A percentile compares a stretch with the other conserved stretches of the same genome.
phyloP scores from a whole-genome alignment of 2,329 filamentous ascomycete genomes.

The Colletotrichum incanum region DNA sequence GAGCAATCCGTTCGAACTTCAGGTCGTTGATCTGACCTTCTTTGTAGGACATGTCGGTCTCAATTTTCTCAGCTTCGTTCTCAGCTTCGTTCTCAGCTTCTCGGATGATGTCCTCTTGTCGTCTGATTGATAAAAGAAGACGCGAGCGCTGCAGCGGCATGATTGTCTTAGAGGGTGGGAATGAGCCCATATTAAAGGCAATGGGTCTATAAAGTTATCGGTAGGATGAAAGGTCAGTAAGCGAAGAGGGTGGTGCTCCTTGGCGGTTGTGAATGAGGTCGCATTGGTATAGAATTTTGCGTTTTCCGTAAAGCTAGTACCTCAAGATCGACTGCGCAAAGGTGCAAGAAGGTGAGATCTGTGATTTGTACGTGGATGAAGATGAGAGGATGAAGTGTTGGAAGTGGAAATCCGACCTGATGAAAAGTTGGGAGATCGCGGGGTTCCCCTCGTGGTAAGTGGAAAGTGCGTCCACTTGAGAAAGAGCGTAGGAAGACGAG shows the following conservation, averaged over 20 bases:
- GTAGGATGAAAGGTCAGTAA: background rate
- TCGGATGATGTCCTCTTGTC: background rate
- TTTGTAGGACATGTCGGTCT: slow-evolving; percentile 32
- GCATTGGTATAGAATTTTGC: background rate
- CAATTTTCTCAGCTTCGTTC: slow-evolving; percentile 17
- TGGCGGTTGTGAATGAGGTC: background rate
- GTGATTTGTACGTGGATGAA: background rate
- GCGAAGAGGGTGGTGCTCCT: background rate
- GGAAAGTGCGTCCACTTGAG: background rate
- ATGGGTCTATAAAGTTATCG: background rate
- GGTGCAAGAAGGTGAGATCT: background rate
- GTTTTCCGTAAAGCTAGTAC: too few species aligned
- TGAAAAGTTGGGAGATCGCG: too few species aligned
- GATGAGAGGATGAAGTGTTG: background rate
- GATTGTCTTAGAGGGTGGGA: background rate
- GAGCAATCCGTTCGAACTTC: slow-evolving; percentile 15
- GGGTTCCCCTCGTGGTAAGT: background rate
- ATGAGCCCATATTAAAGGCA: background rate
- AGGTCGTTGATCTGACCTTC: slow-evolving; percentile 20
- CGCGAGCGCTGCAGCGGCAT: slow-evolving; percentile 1
- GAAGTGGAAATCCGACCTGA: background rate
- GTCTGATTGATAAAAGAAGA: slow-evolving; percentile 15
- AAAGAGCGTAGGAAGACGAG: background rate
- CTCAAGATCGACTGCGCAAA: background rate
- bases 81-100: background rate